These are phyloP conservation scores for Adiantum capillusveneris DNA, from an alignment of 75 land plant species.

Conservation along the genomic window DNA sequence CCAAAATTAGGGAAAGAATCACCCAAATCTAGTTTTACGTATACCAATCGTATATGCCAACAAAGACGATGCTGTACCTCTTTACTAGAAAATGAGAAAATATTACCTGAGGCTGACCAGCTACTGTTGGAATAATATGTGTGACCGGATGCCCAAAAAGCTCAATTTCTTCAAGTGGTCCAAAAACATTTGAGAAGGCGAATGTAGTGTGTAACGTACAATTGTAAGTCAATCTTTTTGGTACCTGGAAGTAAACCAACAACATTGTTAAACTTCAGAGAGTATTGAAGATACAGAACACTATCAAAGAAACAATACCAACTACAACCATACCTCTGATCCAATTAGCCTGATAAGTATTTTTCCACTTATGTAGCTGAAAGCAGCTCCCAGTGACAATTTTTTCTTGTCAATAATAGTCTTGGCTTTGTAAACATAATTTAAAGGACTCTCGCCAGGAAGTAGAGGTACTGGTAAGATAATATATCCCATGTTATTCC, in stretches of 20 bases:
- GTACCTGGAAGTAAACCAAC: conserved; percentile 22
- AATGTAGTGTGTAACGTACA: conserved; percentile 47
- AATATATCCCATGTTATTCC: conserved; percentile 64
- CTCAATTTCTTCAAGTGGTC: conserved; percentile 55
- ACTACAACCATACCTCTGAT: conserved; percentile 63
- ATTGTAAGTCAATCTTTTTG: conserved; percentile 28
- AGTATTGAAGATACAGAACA: background rate
- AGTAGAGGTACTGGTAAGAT: conserved; percentile 42
- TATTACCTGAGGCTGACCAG: conserved; percentile 78
- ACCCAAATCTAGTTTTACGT: too few species aligned
- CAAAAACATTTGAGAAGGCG: conserved; percentile 63
- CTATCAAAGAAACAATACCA: background rate
- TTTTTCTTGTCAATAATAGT: conserved; percentile 41
- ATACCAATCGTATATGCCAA: too few species aligned
- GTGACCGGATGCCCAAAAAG: conserved; percentile 53
- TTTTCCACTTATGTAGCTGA: conserved; percentile 28
- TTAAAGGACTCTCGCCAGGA: conserved; percentile 39
- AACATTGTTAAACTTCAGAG: too few species aligned
- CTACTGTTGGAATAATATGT: conserved; percentile 46
- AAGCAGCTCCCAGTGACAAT: conserved; percentile 42
- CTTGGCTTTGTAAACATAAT: conserved; percentile 53
- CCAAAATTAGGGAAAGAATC: too few species aligned
- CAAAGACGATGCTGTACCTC: too few species aligned
- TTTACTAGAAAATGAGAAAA: too few species aligned
- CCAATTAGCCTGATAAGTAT: conserved; percentile 43